Conservation (phyloP, 140 eudicot species). For the Stevia rebaudiana region DNA sequence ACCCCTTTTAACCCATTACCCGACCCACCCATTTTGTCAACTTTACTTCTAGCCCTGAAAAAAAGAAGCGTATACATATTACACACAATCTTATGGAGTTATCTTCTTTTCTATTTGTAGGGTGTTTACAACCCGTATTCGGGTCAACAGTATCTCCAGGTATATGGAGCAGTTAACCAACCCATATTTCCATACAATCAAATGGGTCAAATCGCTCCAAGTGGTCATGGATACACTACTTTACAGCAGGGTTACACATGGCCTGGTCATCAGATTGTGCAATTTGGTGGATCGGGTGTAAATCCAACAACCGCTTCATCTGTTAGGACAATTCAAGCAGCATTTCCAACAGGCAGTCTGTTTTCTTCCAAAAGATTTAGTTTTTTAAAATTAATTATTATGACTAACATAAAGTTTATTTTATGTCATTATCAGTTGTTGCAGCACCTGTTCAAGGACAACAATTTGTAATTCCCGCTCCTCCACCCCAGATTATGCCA, state of each 20-base stretch:
- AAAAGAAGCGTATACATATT: background rate
- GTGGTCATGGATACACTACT: constrained; percentile 53
- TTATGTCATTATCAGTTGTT: constrained; percentile 49
- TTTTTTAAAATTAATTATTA: constrained; percentile 6
- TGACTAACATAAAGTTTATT: background rate
- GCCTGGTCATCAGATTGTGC: constrained; percentile 75
- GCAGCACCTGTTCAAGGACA: constrained; percentile 66
- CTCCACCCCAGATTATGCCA: constrained; percentile 62
- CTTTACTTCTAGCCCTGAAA: constrained; percentile 8
- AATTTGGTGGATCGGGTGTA: constrained; percentile 61
- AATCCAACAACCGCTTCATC: constrained; percentile 59
- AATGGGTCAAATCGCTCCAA: constrained; percentile 56
- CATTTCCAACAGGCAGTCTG: constrained; percentile 58
- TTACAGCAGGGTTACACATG: constrained; percentile 70
- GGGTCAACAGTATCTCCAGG: constrained; percentile 78
- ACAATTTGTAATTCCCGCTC: constrained; percentile 65
- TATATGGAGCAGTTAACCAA: constrained; percentile 61
- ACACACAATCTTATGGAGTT: background rate
- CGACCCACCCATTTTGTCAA: background rate
- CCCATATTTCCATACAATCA: constrained; percentile 77
- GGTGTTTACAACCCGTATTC: constrained; percentile 73
- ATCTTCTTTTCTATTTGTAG: constrained; percentile 25
- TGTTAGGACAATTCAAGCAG: constrained; percentile 61
- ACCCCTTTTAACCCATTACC: background rate
- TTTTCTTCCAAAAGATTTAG: constrained; percentile 15